These are phyloP conservation scores for Paraphaeosphaeria sporulosa DNA, from an alignment of 2,329 filamentous ascomycete genomes.

Conservation along the genomic window DNA sequence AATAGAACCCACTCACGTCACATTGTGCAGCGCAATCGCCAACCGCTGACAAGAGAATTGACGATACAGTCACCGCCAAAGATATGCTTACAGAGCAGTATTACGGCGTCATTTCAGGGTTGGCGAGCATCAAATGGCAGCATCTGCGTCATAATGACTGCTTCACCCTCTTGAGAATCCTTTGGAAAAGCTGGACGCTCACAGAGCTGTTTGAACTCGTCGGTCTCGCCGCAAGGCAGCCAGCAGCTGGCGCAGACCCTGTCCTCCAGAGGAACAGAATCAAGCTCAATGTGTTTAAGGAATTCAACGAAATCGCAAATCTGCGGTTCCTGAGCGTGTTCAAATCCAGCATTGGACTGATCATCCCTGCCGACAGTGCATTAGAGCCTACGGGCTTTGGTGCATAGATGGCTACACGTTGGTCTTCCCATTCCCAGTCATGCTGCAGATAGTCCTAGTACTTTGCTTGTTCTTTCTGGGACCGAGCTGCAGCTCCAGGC, in stretches of 20 bases:
- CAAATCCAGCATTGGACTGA: too few relatives aligned
- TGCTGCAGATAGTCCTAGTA: too few relatives aligned
- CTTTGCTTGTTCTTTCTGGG: too few relatives aligned
- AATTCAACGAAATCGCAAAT: not conserved
- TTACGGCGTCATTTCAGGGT: slow-evolving; percentile 18
- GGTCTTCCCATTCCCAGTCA: too few relatives aligned
- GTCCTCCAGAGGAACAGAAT: slow-evolving; percentile 12
- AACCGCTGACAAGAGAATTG: slow-evolving; percentile 9
- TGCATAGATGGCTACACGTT: too few relatives aligned
- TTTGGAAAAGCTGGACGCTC: not conserved
- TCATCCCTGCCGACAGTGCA: too few relatives aligned
- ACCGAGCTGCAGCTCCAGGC: too few relatives aligned
- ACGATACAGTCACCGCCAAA: slow-evolving; percentile 20
- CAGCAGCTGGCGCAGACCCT: slow-evolving; percentile 21
- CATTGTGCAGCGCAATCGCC: slow-evolving; percentile 10
- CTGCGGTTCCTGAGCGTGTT: not conserved
- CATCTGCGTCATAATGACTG: not conserved
- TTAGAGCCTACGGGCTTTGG: too few relatives aligned
- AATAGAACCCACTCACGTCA: slow-evolving; percentile 12
- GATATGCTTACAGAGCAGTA: slow-evolving; percentile 21
- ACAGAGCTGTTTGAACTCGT: slow-evolving; percentile 13
- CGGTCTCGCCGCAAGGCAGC: slow-evolving; percentile 19
- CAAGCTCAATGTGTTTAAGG: not conserved
- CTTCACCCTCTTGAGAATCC: slow-evolving; percentile 1
- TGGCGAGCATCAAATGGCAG: not conserved